Evolutionary conservation across 192 early-diverging fungal species (phyloP), one percentile per base, ranked within the genome.

Genomic region (Neocallimastix lanati): DNA sequence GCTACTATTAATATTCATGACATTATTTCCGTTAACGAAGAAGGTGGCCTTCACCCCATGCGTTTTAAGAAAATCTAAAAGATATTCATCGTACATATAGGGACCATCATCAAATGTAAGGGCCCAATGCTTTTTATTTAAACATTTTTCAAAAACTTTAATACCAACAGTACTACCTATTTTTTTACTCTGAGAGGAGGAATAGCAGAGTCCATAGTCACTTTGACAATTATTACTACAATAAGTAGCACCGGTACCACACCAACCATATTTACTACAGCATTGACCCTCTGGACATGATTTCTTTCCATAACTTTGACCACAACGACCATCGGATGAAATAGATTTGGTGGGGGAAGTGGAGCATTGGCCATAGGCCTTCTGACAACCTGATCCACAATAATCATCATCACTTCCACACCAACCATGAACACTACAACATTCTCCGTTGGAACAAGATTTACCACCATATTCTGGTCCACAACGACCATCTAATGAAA

Each of bases 51-150:
- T 84, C 28, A 83, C 81, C 16, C 77, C 80, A 13, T 81, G 79
- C 0, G 3, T 21, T 16, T 84, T 79, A n/a, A 87, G 80, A 28
- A 77, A 38, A 30, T 79, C 81, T 50, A 85, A 79, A 12, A 87
- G 82, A 21, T 27, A 36, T 29, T 78, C 79, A 27, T 78, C 81
- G 77, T 80, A 29, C 13, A 40, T 29, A 28, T 67, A 80, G 14
- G 89, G 88, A 0, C 89, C 90, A 80, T 91, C 92, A 79, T 93
- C 92, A 81, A 89, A 91, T 0, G 90, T 91, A 76, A 92, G 82
- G 18, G 89, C 89, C 77, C 88, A 88, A 1, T 82, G 80, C 14
- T 86, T 84, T n/a, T 83, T 78, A 4, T 80, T 79, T 11, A 80
- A 82, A 83, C 87, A 90, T n/a, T n/a, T 67, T 25, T 67, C 25